Base-by-base conservation (phyloP, 345 rosid genomes). In the Salix suchowensis region DNA sequence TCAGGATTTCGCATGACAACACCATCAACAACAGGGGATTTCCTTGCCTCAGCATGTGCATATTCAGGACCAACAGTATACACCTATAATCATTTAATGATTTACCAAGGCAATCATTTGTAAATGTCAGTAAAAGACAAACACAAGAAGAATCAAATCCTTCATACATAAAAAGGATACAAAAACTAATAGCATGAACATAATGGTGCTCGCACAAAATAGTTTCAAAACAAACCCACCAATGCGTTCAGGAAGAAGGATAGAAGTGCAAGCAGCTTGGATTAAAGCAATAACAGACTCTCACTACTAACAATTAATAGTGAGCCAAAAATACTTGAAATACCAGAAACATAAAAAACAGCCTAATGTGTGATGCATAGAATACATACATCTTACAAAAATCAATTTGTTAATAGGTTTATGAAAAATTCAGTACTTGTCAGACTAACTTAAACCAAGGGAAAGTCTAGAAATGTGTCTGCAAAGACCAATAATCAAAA, bases 11-110 rank as follows among this genome's bases (percentile, higher is more conserved):
- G 91, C 98, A 94, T 89, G 60, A 96, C 99, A 81, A 96, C 99
- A 74, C 99, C 99, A 86, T 96, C 99, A 68, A 96, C 99, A 85
- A 96, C 99, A 15, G 99, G 99, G 79, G 99, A 96, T 84, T 96
- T 96, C 86, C 99, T 92, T 67, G 99, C 99, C 85, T 96, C 97
- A 65, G 99, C 99, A 77, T 96, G 99, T 37, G 99, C 98, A 83
- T 96, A 96, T 80, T 96, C 99, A 67, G 99, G 90, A 74, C 98
- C 99, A 83, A 94, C 99, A 7, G 98, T 96, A 71, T 96, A 96
- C 37, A 96, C 99, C 99, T 96, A 77, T 21, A 84, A 76, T 78
- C 78, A 91, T 72, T 71, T 64, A 55, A 75, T 76, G 78, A 75
- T 54, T 77, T 19, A 74, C 65, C 70, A 55, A 75, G 72, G 72